phyloP scores from a whole-genome alignment of 352 stramenopile genomes.

The Phytopythium vexans region DNA sequence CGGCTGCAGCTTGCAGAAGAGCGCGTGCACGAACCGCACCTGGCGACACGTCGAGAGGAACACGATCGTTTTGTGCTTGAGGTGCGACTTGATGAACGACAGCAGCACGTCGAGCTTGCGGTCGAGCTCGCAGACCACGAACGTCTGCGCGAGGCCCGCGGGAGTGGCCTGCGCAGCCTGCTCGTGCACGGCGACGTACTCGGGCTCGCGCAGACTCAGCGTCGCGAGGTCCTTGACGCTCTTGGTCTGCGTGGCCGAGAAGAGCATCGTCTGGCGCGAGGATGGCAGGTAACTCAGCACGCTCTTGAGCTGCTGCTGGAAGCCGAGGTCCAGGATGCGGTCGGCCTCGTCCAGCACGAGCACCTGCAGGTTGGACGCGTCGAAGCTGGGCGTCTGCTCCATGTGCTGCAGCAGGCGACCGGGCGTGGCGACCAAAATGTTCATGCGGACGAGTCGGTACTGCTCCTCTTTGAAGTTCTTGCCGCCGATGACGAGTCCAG shows the following conservation, averaged over 20 bases:
- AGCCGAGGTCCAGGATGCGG: constrained; percentile 98
- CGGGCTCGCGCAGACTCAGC: constrained; percentile 92
- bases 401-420: constrained; percentile 98
- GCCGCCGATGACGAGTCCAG: constrained; percentile 95
- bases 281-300: constrained; percentile 96
- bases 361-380: constrained; percentile 92
- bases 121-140: constrained; percentile 92
- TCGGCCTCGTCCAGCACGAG: constrained; percentile 99
- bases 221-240: constrained; percentile 96
- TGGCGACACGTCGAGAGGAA: constrained; percentile 98
- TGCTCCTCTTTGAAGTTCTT: constrained; percentile 96
- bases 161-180: constrained; percentile 90
- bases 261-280: constrained; percentile 95
- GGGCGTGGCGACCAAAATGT: constrained; percentile 97
- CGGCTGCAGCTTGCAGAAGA: constrained; percentile 97
- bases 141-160: constrained; percentile 92
- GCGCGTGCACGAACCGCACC: constrained; percentile 93
- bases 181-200: constrained; percentile 98
- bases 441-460: constrained; percentile 92
- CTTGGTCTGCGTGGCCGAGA: constrained; percentile 97
- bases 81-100: constrained; percentile 98
- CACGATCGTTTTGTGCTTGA: constrained; percentile 98
- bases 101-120: constrained; percentile 98
- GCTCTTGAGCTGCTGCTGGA: constrained; percentile 96
- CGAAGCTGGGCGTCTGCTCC: constrained; percentile 97